phyloP scores from a whole-genome alignment of 805 yeast genomes.

The Candida germanica region DNA sequence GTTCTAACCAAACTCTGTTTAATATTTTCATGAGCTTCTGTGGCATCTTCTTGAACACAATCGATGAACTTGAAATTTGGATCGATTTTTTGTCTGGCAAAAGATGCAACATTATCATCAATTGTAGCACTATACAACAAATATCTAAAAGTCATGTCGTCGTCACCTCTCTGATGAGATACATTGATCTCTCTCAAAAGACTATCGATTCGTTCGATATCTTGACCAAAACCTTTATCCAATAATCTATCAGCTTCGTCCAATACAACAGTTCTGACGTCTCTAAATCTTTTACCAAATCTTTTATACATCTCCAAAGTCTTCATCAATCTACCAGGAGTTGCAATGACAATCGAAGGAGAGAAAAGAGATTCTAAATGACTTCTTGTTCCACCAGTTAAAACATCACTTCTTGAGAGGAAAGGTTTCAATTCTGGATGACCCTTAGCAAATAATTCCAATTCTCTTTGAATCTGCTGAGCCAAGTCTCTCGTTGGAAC shows the following conservation, averaged over 20 bases:
- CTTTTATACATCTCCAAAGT: constrained; percentile 45
- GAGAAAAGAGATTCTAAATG: constrained; percentile 22
- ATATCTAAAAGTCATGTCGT: constrained; percentile 48
- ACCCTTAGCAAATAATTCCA: constrained; percentile 35
- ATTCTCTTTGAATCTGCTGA: constrained; percentile 68
- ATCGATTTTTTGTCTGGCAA: constrained; percentile 62
- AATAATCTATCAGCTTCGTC: constrained; percentile 92
- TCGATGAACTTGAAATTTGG: constrained; percentile 58
- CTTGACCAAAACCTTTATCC: constrained; percentile 75
- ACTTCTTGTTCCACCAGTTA: constrained; percentile 65
- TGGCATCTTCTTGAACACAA: constrained; percentile 69
- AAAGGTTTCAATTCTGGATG: constrained; percentile 18
- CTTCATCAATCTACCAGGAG: constrained; percentile 84
- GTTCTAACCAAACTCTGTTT: constrained; percentile 63
- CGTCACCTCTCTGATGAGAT: constrained; percentile 14
- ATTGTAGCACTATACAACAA: constrained; percentile 87
- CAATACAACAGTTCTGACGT: constrained; percentile 63
- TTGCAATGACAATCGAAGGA: constrained; percentile 73
- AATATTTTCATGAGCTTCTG: constrained; percentile 74
- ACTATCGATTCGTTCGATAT: constrained; percentile 55
- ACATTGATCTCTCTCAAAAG: constrained; percentile 35
- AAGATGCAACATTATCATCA: constrained; percentile 58
- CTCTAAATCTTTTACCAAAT: constrained; percentile 44
- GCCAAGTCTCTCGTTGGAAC: constrained; percentile 94
- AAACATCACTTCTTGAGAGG: constrained; percentile 40